These are phyloP conservation scores for Tuber borchii DNA, from an alignment of 495 filamentous ascomycete species.

Conservation along the genomic window DNA sequence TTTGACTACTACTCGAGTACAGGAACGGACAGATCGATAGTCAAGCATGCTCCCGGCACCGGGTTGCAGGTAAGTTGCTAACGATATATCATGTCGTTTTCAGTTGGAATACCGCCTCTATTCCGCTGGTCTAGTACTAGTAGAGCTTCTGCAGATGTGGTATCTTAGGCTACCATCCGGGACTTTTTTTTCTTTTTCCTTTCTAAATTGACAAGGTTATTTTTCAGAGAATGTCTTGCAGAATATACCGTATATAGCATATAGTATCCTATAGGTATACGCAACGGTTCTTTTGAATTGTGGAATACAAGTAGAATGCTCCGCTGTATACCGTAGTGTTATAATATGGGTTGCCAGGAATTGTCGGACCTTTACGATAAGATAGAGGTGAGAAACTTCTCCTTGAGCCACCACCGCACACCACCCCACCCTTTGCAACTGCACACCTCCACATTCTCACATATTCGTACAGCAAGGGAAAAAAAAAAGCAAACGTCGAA, in stretches of 20 bases:
- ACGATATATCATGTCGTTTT: not conserved
- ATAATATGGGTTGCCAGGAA: not conserved
- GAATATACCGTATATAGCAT: not conserved
- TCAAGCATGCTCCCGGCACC: not conserved
- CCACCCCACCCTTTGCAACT: not conserved
- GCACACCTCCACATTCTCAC: not conserved
- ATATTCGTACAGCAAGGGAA: not conserved
- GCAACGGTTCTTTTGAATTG: not conserved
- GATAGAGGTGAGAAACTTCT: not conserved
- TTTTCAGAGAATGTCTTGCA: not conserved
- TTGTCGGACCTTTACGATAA: not conserved
- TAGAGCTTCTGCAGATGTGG: not conserved
- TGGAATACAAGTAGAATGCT: not conserved
- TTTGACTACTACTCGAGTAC: not conserved
- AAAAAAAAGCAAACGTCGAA: conserved; percentile 1
- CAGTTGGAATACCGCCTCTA: not conserved
- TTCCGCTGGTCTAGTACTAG: no score
- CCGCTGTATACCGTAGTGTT: not conserved
- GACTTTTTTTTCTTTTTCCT: not conserved
- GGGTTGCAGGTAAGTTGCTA: not conserved
- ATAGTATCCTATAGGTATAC: not conserved
- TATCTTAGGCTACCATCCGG: not conserved
- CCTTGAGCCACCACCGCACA: not conserved
- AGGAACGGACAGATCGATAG: not conserved
- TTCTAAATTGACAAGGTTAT: not conserved